phyloP scores from a whole-genome alignment of 805 yeast species.

The Schwanniomyces occidentalis region DNA sequence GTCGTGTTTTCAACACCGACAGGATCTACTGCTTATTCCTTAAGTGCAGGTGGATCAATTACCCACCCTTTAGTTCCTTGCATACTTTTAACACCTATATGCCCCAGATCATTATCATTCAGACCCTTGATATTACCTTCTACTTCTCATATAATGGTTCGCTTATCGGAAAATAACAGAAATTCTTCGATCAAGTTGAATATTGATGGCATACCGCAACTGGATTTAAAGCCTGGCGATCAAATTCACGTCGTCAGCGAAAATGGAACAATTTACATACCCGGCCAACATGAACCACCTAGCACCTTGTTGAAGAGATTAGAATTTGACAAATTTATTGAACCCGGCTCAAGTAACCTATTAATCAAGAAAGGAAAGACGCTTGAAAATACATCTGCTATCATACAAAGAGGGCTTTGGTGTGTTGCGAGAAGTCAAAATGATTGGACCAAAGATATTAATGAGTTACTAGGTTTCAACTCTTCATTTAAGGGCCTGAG shows the following conservation, averaged over 20 bases:
- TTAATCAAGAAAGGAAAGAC: constrained; percentile 1
- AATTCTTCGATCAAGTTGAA: constrained; percentile 52
- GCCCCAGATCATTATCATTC: constrained; percentile 89
- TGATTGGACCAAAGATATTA: constrained; percentile 92
- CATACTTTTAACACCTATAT: constrained; percentile 81
- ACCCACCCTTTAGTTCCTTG: constrained; percentile 88
- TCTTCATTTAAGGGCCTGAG: constrained; percentile 66
- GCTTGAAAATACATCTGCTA: constrained; percentile 2
- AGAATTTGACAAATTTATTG: constrained; percentile 10
- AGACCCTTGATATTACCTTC: constrained; percentile 84
- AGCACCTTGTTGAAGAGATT: constrained; percentile 12
- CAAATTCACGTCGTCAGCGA: constrained; percentile 73
- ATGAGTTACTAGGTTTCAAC: constrained; percentile 86
- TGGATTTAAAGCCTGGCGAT: constrained; percentile 70
- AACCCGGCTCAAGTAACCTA: constrained; percentile 9
- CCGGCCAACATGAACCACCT: constrained; percentile 50
- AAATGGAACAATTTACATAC: constrained; percentile 61
- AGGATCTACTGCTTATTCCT: constrained; percentile 91
- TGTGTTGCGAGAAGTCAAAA: constrained; percentile 80
- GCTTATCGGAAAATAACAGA: constrained; percentile 52
- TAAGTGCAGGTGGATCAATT: constrained; percentile 89
- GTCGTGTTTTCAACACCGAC: constrained; percentile 85
- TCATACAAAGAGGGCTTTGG: constrained; percentile 63
- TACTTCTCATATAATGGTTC: constrained; percentile 68
- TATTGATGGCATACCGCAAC: constrained; percentile 82